Evolutionary conservation across 805 yeast genomes (phyloP).

Genomic region (Wickerhamomyces tratensis): DNA sequence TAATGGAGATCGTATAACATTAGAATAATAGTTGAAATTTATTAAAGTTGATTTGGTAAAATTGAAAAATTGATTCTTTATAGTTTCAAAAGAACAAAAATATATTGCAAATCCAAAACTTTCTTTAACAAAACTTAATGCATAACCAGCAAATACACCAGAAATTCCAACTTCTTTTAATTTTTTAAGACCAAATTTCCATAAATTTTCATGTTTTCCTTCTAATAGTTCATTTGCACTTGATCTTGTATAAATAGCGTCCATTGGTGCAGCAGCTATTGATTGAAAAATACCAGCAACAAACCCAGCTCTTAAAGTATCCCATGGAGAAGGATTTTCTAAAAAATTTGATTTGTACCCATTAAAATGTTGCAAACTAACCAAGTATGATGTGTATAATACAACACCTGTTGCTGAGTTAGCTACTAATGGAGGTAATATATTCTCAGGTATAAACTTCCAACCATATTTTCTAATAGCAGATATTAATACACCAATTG

Average conservation of each 20-base stretch:
- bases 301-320: constrained; percentile 71
- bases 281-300: constrained; percentile 84
- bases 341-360: constrained; percentile 11
- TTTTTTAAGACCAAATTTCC: constrained; percentile 68
- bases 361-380: constrained; percentile 33
- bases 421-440: constrained; percentile 80
- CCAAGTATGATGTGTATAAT: constrained; percentile 73
- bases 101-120: constrained; percentile 76
- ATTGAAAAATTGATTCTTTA: constrained; percentile 60
- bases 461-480: constrained; percentile 77
- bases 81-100: constrained; percentile 69
- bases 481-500: constrained; percentile 60
- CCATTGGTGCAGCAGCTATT: constrained; percentile 88
- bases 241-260: constrained; percentile 81
- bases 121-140: constrained; percentile 72
- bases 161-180: constrained; percentile 63
- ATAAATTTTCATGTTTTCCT: constrained; percentile 59
- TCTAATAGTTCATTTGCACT: constrained; percentile 62
- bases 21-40: constrained; percentile 31
- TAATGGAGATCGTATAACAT: constrained; percentile 18
- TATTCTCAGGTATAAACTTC: constrained; percentile 69
- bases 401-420: constrained; percentile 87
- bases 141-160: constrained; percentile 87
- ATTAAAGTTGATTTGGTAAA: constrained; percentile 35
- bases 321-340: constrained; percentile 26